Evolutionary conservation across 129 eudicot genomes (phyloP).

Genomic region (Chrysanthemum lavandulifolium): DNA sequence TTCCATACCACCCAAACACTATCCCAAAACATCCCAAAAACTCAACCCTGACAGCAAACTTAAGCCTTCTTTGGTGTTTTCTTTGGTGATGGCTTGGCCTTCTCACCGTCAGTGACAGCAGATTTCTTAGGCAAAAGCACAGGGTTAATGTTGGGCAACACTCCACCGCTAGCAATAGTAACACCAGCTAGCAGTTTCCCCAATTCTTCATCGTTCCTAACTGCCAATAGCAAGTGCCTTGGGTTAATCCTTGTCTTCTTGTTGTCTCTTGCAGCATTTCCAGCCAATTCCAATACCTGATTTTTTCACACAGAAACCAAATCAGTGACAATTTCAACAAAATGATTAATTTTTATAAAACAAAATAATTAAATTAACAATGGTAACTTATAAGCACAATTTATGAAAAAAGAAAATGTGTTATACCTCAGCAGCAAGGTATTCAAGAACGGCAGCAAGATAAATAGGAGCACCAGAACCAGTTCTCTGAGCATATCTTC

Average conservation of each 20-base stretch:
- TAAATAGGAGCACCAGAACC: constrained; percentile 15
- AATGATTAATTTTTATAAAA: not conserved
- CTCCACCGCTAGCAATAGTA: constrained; percentile 18
- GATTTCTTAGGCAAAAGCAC: constrained; percentile 16
- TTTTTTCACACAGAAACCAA: not conserved
- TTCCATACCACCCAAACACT: too few relatives aligned
- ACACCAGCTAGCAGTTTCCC: constrained; percentile 17
- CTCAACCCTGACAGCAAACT: too few relatives aligned
- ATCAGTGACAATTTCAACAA: not conserved
- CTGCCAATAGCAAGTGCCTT: constrained; percentile 15
- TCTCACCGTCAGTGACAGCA: not conserved
- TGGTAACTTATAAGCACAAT: too few relatives aligned
- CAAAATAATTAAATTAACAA: too few relatives aligned
- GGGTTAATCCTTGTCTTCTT: constrained; percentile 20
- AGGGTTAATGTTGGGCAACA: constrained; percentile 12
- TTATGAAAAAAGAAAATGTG: not conserved
- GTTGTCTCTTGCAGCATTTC: constrained; percentile 23
- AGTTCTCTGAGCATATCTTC: constrained; percentile 7
- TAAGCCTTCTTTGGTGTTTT: too few relatives aligned
- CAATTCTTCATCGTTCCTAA: constrained; percentile 14
- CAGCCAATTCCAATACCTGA: constrained; percentile 24
- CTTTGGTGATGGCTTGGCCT: not conserved
- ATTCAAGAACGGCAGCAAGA: constrained; percentile 13
- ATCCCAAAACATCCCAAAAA: too few relatives aligned
- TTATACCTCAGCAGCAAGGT: constrained; percentile 16